Conservation (phyloP, 441 rosid species). For the Hura crepitans region DNA sequence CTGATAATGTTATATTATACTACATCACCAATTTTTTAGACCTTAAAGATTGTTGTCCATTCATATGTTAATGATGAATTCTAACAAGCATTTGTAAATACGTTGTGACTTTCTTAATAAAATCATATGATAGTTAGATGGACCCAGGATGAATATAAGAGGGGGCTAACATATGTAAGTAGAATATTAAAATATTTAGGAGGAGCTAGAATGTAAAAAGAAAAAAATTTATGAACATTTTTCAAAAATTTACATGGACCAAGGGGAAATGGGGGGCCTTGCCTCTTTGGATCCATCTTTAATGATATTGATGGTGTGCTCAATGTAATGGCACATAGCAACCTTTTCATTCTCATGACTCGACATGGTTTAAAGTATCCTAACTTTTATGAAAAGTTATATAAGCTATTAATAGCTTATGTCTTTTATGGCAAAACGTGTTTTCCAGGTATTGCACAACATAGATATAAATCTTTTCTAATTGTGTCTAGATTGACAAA, state of each 20-base stretch:
- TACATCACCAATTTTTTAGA: not conserved
- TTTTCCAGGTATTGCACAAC: constrained; percentile 64
- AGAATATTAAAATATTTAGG: no score
- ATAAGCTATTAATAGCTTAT: constrained; percentile 68
- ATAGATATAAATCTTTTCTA: not conserved
- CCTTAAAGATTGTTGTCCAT: constrained; percentile 6
- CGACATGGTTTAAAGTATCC: constrained; percentile 84
- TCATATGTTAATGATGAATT: not conserved
- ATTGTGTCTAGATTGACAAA: not conserved
- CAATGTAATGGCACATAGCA: constrained; percentile 92
- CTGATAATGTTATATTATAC: constrained; percentile 72
- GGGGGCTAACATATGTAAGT: no score
- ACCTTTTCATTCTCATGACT: constrained; percentile 90
- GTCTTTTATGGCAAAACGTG: constrained; percentile 81
- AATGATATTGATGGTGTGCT: constrained; percentile 92
- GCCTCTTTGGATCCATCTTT: no score
- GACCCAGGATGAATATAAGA: no score
- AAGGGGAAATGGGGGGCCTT: no score
- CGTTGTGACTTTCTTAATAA: constrained; percentile 89
- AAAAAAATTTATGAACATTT: no score
- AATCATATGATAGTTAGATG: no score
- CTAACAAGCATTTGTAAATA: constrained; percentile 17
- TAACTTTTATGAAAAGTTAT: constrained; percentile 79
- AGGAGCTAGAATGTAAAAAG: no score
- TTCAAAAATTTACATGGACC: no score